Conservation (phyloP, 208 protist species). For the Leishmania turanica region DNA sequence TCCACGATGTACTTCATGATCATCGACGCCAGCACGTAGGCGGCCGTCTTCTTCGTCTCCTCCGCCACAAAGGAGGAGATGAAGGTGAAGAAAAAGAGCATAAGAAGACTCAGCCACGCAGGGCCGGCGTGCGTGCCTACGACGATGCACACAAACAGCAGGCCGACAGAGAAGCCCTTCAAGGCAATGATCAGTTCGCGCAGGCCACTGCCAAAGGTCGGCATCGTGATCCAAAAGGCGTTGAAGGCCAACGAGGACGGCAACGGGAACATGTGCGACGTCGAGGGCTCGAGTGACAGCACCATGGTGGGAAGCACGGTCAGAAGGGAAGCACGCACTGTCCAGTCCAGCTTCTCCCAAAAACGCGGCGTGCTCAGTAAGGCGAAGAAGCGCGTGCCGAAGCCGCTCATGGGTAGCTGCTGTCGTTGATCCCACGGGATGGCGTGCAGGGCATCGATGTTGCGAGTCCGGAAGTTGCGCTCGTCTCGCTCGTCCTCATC, state of each 20-base stretch:
- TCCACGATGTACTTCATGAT: slow-evolving; percentile 81
- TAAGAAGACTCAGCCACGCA: slow-evolving; percentile 68
- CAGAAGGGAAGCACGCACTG: slow-evolving; percentile 78
- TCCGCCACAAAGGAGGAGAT: slow-evolving; percentile 82
- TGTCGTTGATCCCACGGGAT: slow-evolving; percentile 90
- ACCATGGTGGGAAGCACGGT: slow-evolving; percentile 90
- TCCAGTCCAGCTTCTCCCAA: slow-evolving; percentile 92
- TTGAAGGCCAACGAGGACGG: slow-evolving; percentile 80
- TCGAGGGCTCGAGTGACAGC: slow-evolving; percentile 79
- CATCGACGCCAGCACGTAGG: slow-evolving; percentile 81
- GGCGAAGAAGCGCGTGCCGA: slow-evolving; percentile 82
- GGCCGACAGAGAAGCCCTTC: slow-evolving; percentile 81
- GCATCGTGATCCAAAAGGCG: slow-evolving; percentile 91
- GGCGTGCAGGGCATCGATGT: slow-evolving; percentile 80
- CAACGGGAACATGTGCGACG: slow-evolving; percentile 66
- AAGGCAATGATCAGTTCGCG: slow-evolving; percentile 76
- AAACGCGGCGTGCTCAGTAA: slow-evolving; percentile 82
- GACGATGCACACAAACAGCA: slow-evolving; percentile 69
- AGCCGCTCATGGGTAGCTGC: slow-evolving; percentile 77
- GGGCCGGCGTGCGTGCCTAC: slow-evolving; percentile 56
- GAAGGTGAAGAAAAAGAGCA: slow-evolving; percentile 83
- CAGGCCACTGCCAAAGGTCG: slow-evolving; percentile 85
- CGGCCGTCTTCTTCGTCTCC: slow-evolving; percentile 88
- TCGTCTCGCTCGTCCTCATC: slow-evolving; percentile 84
- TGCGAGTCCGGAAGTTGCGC: slow-evolving; percentile 52